These are phyloP conservation scores for Neurospora hispaniola DNA, from an alignment of 495 filamentous ascomycete genomes.

Conservation along the genomic window DNA sequence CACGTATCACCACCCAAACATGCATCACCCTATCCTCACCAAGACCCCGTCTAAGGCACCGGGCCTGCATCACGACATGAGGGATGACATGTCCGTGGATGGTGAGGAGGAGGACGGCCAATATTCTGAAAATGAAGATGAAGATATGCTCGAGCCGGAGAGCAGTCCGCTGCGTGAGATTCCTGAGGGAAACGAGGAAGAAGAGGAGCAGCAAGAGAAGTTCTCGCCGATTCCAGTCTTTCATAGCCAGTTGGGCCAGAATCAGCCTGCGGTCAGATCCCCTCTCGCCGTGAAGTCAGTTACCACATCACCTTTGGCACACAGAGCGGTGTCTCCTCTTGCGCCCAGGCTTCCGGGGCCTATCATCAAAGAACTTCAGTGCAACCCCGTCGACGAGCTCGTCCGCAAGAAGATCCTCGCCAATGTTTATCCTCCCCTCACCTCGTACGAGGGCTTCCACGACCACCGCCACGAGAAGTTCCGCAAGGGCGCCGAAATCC, in stretches of 20 bases:
- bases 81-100: slow-evolving; percentile 11
- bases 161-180: slow-evolving; percentile 64
- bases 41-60: slow-evolving; percentile 61
- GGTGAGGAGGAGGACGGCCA: slow-evolving; percentile 23
- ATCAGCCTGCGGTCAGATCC: slow-evolving; percentile 6
- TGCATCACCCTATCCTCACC: slow-evolving; percentile 26
- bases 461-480: slow-evolving; percentile 49
- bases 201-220: slow-evolving; percentile 22
- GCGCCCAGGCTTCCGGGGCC: slow-evolving; percentile 32
- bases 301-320: neutral
- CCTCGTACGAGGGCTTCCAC: slow-evolving; percentile 65
- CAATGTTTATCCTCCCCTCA: slow-evolving; percentile 57
- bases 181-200: slow-evolving; percentile 31
- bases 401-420: slow-evolving; percentile 65
- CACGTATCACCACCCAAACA: slow-evolving; percentile 43
- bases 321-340: slow-evolving; percentile 1
- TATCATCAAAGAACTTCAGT: slow-evolving; percentile 70
- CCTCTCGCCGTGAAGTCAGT: slow-evolving; percentile 1
- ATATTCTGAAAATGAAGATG: slow-evolving; percentile 17
- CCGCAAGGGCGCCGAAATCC: slow-evolving; percentile 60
- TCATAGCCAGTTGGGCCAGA: slow-evolving; percentile 22
- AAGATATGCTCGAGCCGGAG: slow-evolving; percentile 40
- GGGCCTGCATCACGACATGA: neutral
- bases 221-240: slow-evolving; percentile 14
- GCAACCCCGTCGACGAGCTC: slow-evolving; percentile 73